Percentiles rank a stretch among this genome's conserved stretches.
Conservation (phyloP, 768 basidiomycete genomes). For the Tylopilus sp. region DNA sequence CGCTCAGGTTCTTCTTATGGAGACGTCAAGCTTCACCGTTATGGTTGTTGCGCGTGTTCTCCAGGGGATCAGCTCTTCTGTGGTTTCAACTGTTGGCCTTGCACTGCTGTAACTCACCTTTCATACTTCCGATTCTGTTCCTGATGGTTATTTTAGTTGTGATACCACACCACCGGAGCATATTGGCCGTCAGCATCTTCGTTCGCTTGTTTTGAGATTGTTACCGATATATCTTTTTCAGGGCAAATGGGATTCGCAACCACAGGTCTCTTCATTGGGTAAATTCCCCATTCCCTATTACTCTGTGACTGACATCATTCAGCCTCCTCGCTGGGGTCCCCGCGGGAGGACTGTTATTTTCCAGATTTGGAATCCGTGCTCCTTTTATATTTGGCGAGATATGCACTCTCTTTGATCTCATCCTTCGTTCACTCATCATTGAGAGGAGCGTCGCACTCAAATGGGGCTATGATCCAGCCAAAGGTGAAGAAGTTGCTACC, state of each 20-base stretch:
- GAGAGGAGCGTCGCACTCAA: slow-evolving; percentile 49
- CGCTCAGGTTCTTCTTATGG: slow-evolving; percentile 61
- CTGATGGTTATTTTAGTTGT: slow-evolving; percentile 41
- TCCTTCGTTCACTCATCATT: slow-evolving; percentile 52
- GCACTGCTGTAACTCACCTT: slow-evolving; percentile 46
- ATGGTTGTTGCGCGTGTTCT: slow-evolving; percentile 58
- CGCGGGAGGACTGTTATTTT: slow-evolving; percentile 52
- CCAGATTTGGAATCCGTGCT: slow-evolving; percentile 54
- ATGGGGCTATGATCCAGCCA: slow-evolving; percentile 45
- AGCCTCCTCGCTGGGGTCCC: slow-evolving; percentile 58
- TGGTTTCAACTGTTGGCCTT: slow-evolving; percentile 61
- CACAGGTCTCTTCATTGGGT: slow-evolving; percentile 57
- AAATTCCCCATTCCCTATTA: neutral
- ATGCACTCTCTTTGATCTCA: slow-evolving; percentile 46
- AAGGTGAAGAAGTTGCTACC: slow-evolving; percentile 8
- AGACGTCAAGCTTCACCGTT: slow-evolving; percentile 51
- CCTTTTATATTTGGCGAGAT: slow-evolving; percentile 55
- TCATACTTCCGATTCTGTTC: neutral
- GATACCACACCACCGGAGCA: slow-evolving; percentile 51
- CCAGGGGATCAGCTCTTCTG: slow-evolving; percentile 57
- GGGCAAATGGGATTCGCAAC: slow-evolving; percentile 63
- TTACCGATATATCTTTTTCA: slow-evolving; percentile 15
- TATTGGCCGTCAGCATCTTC: slow-evolving; percentile 43
- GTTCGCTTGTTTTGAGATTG: neutral
- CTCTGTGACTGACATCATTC: neutral